phyloP scores from a whole-genome alignment of 2,329 filamentous ascomycete genomes.

The Fusarium pilosicola region DNA sequence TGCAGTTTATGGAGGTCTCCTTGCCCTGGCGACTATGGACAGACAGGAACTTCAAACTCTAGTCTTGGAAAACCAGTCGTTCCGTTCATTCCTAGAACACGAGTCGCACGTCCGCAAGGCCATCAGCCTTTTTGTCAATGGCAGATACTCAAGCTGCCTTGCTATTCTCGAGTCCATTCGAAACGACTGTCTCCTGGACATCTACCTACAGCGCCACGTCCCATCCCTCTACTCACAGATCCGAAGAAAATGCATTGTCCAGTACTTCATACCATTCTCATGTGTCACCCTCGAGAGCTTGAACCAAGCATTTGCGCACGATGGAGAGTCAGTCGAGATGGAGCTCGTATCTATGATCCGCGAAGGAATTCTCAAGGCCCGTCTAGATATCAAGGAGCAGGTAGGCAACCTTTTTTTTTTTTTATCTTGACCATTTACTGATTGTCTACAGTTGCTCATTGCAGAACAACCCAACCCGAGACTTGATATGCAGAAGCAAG shows the following conservation, averaged over 20 bases:
- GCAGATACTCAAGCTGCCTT: constrained; percentile 87
- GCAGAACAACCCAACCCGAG: constrained; percentile 75
- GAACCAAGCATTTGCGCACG: constrained; percentile 76
- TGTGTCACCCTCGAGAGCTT: constrained; percentile 84
- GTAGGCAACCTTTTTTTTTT: constrained; percentile 51
- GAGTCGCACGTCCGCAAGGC: constrained; percentile 95
- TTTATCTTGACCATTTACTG: background rate
- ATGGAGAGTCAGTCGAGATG: constrained; percentile 70
- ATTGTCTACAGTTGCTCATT: constrained; percentile 69
- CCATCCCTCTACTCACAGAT: constrained; percentile 76
- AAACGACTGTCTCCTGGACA: constrained; percentile 88
- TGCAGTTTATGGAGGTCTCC: constrained; percentile 89
- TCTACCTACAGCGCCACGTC: constrained; percentile 83
- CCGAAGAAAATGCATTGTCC: constrained; percentile 89
- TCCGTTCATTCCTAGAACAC: constrained; percentile 88
- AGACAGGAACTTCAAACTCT: constrained; percentile 76
- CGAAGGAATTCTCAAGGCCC: constrained; percentile 74
- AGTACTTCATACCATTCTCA: constrained; percentile 92
- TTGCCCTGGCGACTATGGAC: constrained; percentile 90
- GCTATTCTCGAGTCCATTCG: constrained; percentile 83
- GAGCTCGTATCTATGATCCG: constrained; percentile 86
- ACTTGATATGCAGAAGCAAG: constrained; percentile 73
- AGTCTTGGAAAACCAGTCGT: constrained; percentile 82
- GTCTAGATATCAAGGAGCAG: constrained; percentile 85
- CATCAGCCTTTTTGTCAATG: constrained; percentile 87